phyloP scores from a whole-genome alignment of 1,284 basidiomycete species.

The Apiotrichum montevideense region DNA sequence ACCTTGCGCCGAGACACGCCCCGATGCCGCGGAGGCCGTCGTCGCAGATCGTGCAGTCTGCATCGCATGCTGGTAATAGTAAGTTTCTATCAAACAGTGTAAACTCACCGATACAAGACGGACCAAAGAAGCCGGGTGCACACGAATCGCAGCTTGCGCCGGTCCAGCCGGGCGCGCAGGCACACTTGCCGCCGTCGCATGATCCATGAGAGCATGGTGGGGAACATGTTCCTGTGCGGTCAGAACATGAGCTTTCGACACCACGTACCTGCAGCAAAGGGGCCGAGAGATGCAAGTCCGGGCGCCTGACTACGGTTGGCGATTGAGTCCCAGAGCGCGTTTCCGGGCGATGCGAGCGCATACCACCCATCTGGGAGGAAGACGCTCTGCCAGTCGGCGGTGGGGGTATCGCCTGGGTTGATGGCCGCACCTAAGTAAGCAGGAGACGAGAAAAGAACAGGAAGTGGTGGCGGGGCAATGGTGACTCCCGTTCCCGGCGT shows the following conservation, averaged over 20 bases:
- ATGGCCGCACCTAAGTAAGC: slow-evolving; percentile 13
- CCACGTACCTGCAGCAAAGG: slow-evolving; percentile 1
- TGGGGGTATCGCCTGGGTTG: not conserved
- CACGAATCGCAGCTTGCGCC: slow-evolving; percentile 37
- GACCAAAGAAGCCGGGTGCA: slow-evolving; percentile 36
- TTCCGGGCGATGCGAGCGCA: slow-evolving; percentile 21
- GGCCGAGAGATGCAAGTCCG: not conserved
- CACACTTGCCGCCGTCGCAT: slow-evolving; percentile 22
- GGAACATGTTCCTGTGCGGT: slow-evolving; percentile 24
- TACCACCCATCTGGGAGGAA: slow-evolving; percentile 34
- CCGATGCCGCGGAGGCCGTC: slow-evolving; percentile 46
- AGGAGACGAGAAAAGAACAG: slow-evolving; percentile 17
- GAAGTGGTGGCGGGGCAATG: slow-evolving; percentile 21
- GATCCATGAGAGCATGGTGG: slow-evolving; percentile 29
- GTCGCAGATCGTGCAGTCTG: slow-evolving; percentile 42
- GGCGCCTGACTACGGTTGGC: slow-evolving; percentile 22
- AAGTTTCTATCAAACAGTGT: not conserved
- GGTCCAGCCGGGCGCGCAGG: slow-evolving; percentile 31
- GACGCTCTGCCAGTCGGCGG: slow-evolving; percentile 14
- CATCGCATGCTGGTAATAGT: slow-evolving; percentile 28
- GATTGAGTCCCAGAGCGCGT: slow-evolving; percentile 32
- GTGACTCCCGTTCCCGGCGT: slow-evolving; percentile 2
- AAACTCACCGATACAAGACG: slow-evolving; percentile 32
- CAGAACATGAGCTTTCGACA: not conserved
- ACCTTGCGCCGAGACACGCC: slow-evolving; percentile 35